Evolutionary conservation across 192 early-diverging fungal genomes (phyloP), one percentile per base, ranked within the genome.

Genomic region (Backusella tarrabulga): DNA sequence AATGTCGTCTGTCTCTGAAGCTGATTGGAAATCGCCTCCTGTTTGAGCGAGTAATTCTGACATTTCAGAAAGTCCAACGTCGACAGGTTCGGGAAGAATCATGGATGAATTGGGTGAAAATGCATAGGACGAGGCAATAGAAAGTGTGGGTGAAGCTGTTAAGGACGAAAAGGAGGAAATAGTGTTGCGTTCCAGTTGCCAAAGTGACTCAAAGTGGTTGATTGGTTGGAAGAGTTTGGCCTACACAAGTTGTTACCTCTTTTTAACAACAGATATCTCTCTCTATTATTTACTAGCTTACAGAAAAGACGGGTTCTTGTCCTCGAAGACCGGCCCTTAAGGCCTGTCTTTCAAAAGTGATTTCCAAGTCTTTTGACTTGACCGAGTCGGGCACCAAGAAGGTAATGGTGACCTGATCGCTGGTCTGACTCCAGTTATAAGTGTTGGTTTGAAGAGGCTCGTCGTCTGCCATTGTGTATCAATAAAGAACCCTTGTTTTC

Each of bases 361-460:
- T 80, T 56, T 83, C 82, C 19, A 83, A 60, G 42, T 83, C 82
- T 68, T 77, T 83, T 2, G 82, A 68, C 32, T 68, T 77, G n/a
- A 42, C 68, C 14, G 67, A 29, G 23, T 83, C 82, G 1, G 78
- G 82, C 11, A 83, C 78, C n/a, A 83, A 38, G 63, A 83, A 83
- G 7, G 82, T 80, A 32, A 83, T 75, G 0, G 82, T 83, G 8
- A 83, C 76, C 44, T 83, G 82, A 60, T 83, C 82, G 14, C 67
- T 72, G 40, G 50, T 80, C 35, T 83, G 82, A 36, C 73, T 78
- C 82, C 82, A 83, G 32, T 75, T 73, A 34, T 83, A 83, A 6
- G 82, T 77, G 73, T 80, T 80, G 19, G 74, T 72, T 29, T 81
- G 76, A 41, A 76, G 79, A 19, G 78, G 80, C 34, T 82, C 80